Base-by-base conservation (phyloP, 345 rosid species). In the Hibiscus trionum region DNA sequence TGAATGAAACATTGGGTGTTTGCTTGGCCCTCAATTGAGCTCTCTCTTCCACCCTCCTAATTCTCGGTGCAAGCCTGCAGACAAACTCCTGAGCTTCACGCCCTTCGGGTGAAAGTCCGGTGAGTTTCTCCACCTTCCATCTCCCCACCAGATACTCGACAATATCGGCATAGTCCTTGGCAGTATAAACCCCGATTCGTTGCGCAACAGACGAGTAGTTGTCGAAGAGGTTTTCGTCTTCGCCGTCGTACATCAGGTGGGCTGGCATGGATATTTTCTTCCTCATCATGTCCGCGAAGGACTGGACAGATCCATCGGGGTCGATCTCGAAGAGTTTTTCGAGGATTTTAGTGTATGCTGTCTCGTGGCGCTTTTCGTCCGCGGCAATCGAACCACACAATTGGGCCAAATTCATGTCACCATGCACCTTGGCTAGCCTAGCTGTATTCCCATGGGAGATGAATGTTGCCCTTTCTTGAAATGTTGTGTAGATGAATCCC, bases 381-480 rank as follows among this genome's bases (percentile, higher is more conserved):
- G 68, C 11, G 3, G 68, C 68, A 64, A 64, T 55, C 4, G 60
- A 52, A 14, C 98, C 98, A 62, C 97, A 93, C 61, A 93, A 79
- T 50, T 91, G 96, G 14, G 98, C 98, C 75, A 94, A 52, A 44
- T 88, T 91, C 7, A 86, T 0, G 76, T 91, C 97, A 2, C 98
- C 98, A 7, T 83, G 91, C 29, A 84, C 86, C 82, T 87, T 94
- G 60, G 98, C 98, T 16, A 63, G 97, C 61, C 93, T 84, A 0
- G 98, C 97, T 3, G 98, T 91, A 83, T 90, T 94, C 46, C 98
- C 96, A 11, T 94, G 98, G 70, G 97, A 91, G 76, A 94, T 61
- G 69, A 94, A 94, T 24, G 98, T 94, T 5, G 98, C 98, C 82
- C 98, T 86, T 73, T 94, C 98, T 82, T 93, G 98, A 77, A 93